Evolutionary conservation across 2,329 filamentous ascomycete species (phyloP), one percentile per base, ranked within the genome.

Genomic region (Claviceps humidiphila): DNA sequence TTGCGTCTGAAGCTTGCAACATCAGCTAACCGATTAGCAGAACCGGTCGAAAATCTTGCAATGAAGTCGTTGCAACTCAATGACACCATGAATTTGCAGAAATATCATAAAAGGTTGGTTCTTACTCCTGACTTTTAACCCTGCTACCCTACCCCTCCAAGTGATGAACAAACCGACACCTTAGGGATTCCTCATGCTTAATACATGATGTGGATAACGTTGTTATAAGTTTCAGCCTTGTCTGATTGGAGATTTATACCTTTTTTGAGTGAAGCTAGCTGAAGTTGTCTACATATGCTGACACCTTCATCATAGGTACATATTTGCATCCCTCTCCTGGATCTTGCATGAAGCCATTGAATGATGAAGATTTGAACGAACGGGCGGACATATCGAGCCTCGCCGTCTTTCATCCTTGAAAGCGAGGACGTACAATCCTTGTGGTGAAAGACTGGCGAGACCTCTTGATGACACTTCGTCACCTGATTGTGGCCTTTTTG

Each of bases 361-460:
- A 75, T 81, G 78, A 82, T 71, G 78, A 81, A 76, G 70, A 69
- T 68, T 80, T 81, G 78, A 80, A 81, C 78, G 78, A 81, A 81
- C 78, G 78, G 78, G 78, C 78, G 78, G 78, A 81, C 78, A 81
- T 78, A 78, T 71, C 68, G 76, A 79, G 75, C 72, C 73, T 64
- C 63, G 69, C 65, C 66, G 61, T 63, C 69, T 66, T 63, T 66
- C 71, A 63, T 69, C 68, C 66, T 66, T 63, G 67, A 75, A 74
- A 77, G 68, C 77, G 69, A 74, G 77, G 72, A 41, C 74, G 76
- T 81, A 81, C 77, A 82, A 78, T 69, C 75, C 74, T 73, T 74
- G 76, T 74, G 77, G 73, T 73, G 68, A 68, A 62, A 67, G 70
- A 64, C 60, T 60, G 61, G 64, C 63, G 67, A 69, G 74, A 68